Evolutionary conservation across 1,284 basidiomycete genomes (phyloP), one percentile per base, ranked within the genome.

Genomic region (Tilletia walkeri): DNA sequence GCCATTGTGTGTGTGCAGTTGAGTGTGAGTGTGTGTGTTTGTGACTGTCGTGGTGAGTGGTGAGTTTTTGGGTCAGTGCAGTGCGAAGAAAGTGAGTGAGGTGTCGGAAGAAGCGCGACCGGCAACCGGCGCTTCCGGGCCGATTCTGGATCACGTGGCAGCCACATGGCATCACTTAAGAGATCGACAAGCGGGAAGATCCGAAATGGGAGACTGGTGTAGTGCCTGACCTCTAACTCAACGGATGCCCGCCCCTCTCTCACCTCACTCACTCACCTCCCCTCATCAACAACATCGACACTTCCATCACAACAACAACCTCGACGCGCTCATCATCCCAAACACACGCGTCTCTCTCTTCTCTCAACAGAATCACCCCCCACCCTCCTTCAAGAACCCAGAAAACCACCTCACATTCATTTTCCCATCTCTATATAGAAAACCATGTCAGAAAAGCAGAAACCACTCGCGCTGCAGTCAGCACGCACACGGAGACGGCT

Each of bases 401-500:
- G 24, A 1, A 30, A 30, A 45, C 41, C 41, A 9, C 41, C 6
- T 45, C 41, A 45, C 41, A 45, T 14, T 45, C 41, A 7, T 45
- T 45, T 45, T 45, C 41, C 24, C 24, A 30, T 30, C 24, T 30
- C 24, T 30, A 30, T 30, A 30, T 30, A 48, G n/a, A 66, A 5
- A 45, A 14, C 41, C 45, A 66, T 66, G 65, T 73, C 76, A 0
- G 76, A 77, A 76, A n/a, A 56, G 56, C 71, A 45, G 41, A 53
- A 72, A 47, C 67, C 73, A 18, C 66, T 77, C 34, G 69, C 74
- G 2, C 63, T 77, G 41, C 74, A 76, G 50, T 73, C 76, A 3
- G 76, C 76, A n/a, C 73, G 70, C n/a, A 75, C 73, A 24, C 75
- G 83, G 16, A 79, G 80, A 73, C 80, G 84, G 12, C 72, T 85